Evolutionary conservation across 179 eudicot genomes (phyloP).

Genomic region (Vitellaria paradoxa): DNA sequence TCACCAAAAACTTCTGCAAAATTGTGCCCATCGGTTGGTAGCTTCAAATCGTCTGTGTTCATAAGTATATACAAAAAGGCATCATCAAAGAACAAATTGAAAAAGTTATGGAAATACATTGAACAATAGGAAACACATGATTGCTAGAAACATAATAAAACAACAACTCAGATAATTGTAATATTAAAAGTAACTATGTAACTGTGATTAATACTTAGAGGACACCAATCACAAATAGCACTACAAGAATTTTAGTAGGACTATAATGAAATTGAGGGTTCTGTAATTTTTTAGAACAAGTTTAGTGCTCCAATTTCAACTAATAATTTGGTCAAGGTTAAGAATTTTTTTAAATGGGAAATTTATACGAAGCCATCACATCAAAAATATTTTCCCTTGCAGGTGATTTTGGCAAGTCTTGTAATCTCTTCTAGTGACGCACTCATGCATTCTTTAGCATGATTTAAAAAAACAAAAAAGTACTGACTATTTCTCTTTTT

Average conservation of each 20-base stretch:
- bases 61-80: constrained; percentile 13
- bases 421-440: background rate
- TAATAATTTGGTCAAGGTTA: background rate
- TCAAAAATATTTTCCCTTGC: background rate
- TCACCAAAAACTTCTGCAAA: constrained; percentile 71
- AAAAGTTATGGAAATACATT: background rate
- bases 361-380: background rate
- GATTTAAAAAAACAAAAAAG: background rate
- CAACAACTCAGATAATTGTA: background rate
- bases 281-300: background rate
- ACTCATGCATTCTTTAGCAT: background rate
- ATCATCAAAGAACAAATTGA: constrained; percentile 12
- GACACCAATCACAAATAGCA: background rate
- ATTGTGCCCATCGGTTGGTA: constrained; percentile 57
- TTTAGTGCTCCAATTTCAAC: background rate
- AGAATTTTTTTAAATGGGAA: background rate
- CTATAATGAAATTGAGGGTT: background rate
- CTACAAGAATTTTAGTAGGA: background rate
- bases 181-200: background rate
- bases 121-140: background rate
- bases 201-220: background rate
- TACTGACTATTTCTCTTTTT: background rate
- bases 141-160: background rate
- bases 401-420: background rate
- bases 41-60: constrained; percentile 58